These are phyloP conservation scores for Ascochyta koolunga DNA, from an alignment of 2,329 filamentous ascomycete species.

Conservation along the genomic window DNA sequence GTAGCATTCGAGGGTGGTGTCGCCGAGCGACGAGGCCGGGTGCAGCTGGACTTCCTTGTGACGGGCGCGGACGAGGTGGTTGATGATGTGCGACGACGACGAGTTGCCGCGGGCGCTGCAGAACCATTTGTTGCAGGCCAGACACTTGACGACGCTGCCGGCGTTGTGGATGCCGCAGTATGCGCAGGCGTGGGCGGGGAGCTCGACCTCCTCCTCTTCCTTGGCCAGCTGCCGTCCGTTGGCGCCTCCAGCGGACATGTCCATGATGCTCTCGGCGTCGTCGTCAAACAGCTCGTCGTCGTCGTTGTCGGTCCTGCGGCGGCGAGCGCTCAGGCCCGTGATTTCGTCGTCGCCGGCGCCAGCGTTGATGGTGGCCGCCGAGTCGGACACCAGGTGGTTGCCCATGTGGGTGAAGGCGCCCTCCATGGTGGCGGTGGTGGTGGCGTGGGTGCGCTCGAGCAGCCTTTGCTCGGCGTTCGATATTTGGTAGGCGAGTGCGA, in stretches of 20 bases:
- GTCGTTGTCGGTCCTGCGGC: conserved; percentile 82
- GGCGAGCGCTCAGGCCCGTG: conserved; percentile 70
- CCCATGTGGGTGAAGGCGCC: conserved; percentile 86
- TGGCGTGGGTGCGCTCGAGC: conserved; percentile 12
- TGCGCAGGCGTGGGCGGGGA: conserved; percentile 88
- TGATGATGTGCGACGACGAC: conserved; percentile 96
- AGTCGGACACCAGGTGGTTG: conserved; percentile 85
- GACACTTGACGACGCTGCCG: conserved; percentile 92
- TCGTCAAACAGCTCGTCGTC: conserved; percentile 87
- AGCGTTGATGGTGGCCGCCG: conserved; percentile 85
- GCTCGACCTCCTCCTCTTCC: conserved; percentile 78
- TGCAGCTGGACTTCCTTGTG: conserved; percentile 99
- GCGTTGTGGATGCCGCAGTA: conserved; percentile 98
- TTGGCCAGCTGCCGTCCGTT: conserved; percentile 62
- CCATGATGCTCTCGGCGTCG: conserved; percentile 72
- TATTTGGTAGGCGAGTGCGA: conserved; percentile 16
- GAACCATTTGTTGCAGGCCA: conserved; percentile 97
- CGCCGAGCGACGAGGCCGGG: conserved; percentile 87
- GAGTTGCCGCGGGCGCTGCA: conserved; percentile 97
- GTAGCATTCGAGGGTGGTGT: conserved; percentile 97
- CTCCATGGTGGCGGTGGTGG: conserved; percentile 65
- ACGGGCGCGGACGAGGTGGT: conserved; percentile 93
- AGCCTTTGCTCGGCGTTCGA: conserved; percentile 12
- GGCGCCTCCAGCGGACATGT: conserved; percentile 77
- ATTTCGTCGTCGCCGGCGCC: conserved; percentile 87